These are phyloP conservation scores for Rhodotorula sphaerocarpa DNA, from an alignment of 768 basidiomycete genomes.

Conservation along the genomic window DNA sequence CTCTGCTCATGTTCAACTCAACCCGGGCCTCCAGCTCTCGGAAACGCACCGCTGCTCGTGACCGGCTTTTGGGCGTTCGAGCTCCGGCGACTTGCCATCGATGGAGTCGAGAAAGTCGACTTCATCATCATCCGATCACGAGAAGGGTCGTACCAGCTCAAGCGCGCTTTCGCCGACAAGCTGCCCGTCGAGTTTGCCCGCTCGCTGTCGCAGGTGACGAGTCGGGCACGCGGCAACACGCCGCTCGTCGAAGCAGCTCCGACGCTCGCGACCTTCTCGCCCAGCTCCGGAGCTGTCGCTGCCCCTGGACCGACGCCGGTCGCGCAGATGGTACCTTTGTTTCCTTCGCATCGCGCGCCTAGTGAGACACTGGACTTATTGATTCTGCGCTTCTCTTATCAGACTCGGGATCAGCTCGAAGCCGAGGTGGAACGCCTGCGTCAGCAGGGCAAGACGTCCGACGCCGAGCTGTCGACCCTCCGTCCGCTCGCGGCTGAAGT, in stretches of 20 bases:
- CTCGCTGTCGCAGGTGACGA: conserved; percentile 13
- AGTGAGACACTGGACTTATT: not conserved
- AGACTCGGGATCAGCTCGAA: conserved; percentile 33
- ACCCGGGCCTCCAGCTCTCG: too few relatives aligned
- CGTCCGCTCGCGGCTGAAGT: conserved; percentile 16
- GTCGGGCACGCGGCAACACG: conserved; percentile 1
- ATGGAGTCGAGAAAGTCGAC: conserved; percentile 28
- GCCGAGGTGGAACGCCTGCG: conserved; percentile 16
- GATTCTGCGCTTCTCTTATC: not conserved
- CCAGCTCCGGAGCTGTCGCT: not conserved
- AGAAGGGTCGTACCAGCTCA: conserved; percentile 18
- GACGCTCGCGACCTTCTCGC: conserved; percentile 1
- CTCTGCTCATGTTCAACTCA: too few relatives aligned
- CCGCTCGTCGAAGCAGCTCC: conserved; percentile 15
- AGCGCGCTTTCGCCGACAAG: conserved; percentile 5
- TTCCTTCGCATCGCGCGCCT: not conserved
- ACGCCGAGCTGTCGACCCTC: conserved; percentile 10
- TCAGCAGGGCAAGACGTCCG: not conserved
- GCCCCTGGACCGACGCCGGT: not conserved
- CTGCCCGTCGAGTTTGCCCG: conserved; percentile 23
- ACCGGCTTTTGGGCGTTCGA: conserved; percentile 30
- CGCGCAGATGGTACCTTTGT: conserved; percentile 6
- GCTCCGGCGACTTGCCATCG: conserved; percentile 13
- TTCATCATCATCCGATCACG: conserved; percentile 29
- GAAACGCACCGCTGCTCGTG: conserved; percentile 16